Conservation (phyloP, 139 green algal species). For the Ostreobium quekettii region DNA sequence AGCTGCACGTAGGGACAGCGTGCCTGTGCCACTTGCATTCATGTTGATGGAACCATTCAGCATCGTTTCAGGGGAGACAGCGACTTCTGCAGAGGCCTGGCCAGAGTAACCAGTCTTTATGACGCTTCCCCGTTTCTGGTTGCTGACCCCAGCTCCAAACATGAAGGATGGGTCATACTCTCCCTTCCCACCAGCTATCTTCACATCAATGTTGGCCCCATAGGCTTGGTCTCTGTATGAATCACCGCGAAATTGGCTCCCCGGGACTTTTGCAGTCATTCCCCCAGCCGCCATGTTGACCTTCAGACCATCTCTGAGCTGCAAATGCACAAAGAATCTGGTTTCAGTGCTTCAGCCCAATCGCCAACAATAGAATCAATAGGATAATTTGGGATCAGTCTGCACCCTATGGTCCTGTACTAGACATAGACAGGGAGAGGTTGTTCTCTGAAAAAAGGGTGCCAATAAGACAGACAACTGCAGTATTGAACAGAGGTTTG, state of each 20-base stretch:
- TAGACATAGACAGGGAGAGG: not conserved
- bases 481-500: too few species aligned
- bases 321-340: not conserved
- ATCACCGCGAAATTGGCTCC: not conserved
- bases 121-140: not conserved
- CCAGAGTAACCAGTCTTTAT: constrained; percentile 10
- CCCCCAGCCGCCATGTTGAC: not conserved
- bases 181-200: constrained; percentile 11
- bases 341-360: not conserved
- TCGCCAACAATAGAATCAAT: not conserved
- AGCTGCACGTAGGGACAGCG: not conserved
- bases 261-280: constrained; percentile 5
- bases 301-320: too few species aligned
- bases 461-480: too few species aligned
- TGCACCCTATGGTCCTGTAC: not conserved
- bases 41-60: constrained; percentile 6
- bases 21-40: constrained; percentile 3
- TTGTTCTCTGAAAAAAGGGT: not conserved
- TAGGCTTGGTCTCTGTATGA: constrained; percentile 10
- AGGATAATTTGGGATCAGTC: not conserved
- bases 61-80: constrained; percentile 12
- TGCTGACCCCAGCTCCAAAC: not conserved
- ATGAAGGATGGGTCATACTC: constrained; percentile 16
- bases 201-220: constrained; percentile 12
- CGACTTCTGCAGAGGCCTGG: constrained; percentile 1